Percentiles rank a stretch among this genome's conserved stretches.
These are phyloP conservation scores for Mycena olivaceomarginata DNA, from an alignment of 768 basidiomycete species.

Conservation along the genomic window DNA sequence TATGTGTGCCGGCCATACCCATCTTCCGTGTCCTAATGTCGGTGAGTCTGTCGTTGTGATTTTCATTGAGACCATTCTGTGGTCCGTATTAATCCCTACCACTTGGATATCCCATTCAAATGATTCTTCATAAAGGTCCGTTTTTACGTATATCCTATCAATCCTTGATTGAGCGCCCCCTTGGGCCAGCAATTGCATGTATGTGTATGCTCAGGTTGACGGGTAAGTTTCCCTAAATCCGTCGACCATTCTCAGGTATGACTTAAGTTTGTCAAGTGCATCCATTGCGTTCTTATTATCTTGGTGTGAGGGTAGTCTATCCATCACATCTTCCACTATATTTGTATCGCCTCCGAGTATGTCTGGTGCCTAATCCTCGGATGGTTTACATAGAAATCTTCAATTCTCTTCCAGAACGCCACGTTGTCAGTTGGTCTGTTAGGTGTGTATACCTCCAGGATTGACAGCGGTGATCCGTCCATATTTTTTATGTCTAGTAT, in stretches of 20 bases:
- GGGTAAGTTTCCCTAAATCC: not conserved
- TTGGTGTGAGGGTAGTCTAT: not conserved
- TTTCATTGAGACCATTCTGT: too few species aligned
- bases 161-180: too few species aligned
- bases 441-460: slow-evolving; percentile 11
- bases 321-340: not conserved
- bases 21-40: too few species aligned
- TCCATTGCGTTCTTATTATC: not conserved
- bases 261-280: not conserved
- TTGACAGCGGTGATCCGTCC: not conserved
- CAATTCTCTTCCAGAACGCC: not conserved
- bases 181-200: too few species aligned
- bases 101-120: too few species aligned
- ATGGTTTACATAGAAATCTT: not conserved
- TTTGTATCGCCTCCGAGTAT: slow-evolving; percentile 5
- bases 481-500: not conserved
- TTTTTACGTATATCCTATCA: too few species aligned
- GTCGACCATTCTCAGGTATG: not conserved
- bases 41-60: too few species aligned
- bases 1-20: too few species aligned
- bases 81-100: too few species aligned
- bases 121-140: too few species aligned
- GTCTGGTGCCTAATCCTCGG: not conserved
- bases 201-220: too few species aligned
- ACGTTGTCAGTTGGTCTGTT: slow-evolving; percentile 9